These are phyloP conservation scores for Wickerhamiella lipophila DNA, from an alignment of 805 yeast species.

Conservation along the genomic window DNA sequence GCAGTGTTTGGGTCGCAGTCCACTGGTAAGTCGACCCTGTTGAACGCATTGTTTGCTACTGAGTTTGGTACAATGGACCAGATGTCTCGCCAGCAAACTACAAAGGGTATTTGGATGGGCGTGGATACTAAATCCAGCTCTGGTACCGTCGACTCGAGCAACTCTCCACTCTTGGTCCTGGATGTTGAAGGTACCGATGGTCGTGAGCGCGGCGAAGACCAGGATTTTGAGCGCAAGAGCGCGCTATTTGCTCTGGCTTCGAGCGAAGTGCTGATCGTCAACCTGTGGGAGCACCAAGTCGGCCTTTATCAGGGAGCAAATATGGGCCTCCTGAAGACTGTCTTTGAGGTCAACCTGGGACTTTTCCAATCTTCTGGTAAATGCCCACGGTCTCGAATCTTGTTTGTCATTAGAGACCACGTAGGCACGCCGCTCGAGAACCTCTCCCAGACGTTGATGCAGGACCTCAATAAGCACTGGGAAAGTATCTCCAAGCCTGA, in stretches of 20 bases:
- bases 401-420: conserved; percentile 89
- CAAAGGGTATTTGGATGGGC: conserved; percentile 72
- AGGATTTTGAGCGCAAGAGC: conserved; percentile 93
- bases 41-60: conserved; percentile 77
- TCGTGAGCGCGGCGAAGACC: conserved; percentile 94
- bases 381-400: conserved; percentile 32
- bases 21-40: conserved; percentile 87
- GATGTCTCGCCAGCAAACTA: conserved; percentile 72
- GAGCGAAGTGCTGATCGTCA: conserved; percentile 77
- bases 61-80: conserved; percentile 91
- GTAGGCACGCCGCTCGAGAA: conserved; percentile 76
- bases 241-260: conserved; percentile 91
- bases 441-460: conserved; percentile 51
- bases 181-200: conserved; percentile 99
- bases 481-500: conserved; percentile 58
- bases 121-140: conserved; percentile 30
- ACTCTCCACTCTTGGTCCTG: conserved; percentile 37
- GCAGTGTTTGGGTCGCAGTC: conserved; percentile 96
- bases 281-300: conserved; percentile 94
- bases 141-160: neutral
- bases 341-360: conserved; percentile 85
- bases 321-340: conserved; percentile 89
- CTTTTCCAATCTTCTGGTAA: conserved; percentile 53
- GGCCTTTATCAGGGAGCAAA: conserved; percentile 97
- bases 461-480: conserved; percentile 75